Evolutionary conservation across 495 filamentous ascomycete genomes (phyloP).

Genomic region (Penicillium bialowiezense): DNA sequence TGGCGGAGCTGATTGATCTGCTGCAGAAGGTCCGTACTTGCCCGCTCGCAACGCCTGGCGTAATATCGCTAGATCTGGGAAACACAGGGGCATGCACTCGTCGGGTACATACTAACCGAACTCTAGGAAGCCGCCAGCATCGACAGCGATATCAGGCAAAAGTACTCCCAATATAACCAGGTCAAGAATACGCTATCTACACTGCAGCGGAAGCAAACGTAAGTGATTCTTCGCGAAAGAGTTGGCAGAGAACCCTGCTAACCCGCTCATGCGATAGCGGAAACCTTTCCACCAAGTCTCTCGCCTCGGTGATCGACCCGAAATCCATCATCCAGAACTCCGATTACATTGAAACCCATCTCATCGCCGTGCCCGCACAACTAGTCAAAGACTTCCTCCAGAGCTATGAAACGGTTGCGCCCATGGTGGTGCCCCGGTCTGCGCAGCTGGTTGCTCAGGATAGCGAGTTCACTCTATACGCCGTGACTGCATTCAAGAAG

Average conservation of each 20-base stretch:
- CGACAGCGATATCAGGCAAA: conserved; percentile 91
- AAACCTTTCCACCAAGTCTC: conserved; percentile 90
- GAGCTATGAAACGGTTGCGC: conserved; percentile 80
- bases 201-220: conserved; percentile 86
- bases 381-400: conserved; percentile 82
- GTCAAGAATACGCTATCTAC: conserved; percentile 76
- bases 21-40: conserved; percentile 70
- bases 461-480: conserved; percentile 82
- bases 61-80: too few species aligned
- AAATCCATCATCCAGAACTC: conserved; percentile 77
- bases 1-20: conserved; percentile 79
- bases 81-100: too few species aligned
- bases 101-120: neutral
- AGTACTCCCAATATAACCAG: conserved; percentile 89
- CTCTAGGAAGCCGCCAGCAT: conserved; percentile 75
- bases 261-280: conserved; percentile 57
- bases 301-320: conserved; percentile 82
- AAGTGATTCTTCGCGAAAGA: conserved; percentile 12
- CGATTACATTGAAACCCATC: conserved; percentile 94
- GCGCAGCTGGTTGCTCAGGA: conserved; percentile 73
- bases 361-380: conserved; percentile 78
- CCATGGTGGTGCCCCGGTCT: conserved; percentile 88
- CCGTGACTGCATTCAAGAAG: conserved; percentile 92
- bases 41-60: neutral
- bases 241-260: conserved; percentile 14